Evolutionary conservation across 495 filamentous ascomycete genomes (phyloP).

Genomic region (Trichoderma reesei): DNA sequence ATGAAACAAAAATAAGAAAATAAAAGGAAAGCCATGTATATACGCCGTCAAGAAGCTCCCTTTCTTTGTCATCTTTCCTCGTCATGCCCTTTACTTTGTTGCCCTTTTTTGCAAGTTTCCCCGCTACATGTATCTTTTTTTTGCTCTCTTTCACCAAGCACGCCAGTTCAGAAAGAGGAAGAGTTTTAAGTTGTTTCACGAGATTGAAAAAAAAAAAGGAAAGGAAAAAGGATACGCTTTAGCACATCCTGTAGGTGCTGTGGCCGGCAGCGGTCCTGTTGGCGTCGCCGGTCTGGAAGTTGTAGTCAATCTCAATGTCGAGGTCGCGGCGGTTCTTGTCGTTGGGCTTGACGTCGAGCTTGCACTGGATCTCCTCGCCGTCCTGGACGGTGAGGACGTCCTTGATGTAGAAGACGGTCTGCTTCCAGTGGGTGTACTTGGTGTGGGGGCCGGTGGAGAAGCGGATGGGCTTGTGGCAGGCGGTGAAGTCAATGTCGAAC

Average conservation of each 20-base stretch:
- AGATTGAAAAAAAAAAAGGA: no score
- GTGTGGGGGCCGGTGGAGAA: conserved; percentile 85
- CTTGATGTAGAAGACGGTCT: conserved; percentile 82
- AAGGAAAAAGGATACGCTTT: conserved; percentile 3
- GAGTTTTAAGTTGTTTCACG: no score
- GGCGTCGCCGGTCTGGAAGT: conserved; percentile 62
- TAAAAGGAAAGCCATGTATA: not conserved
- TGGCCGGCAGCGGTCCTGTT: conserved; percentile 56
- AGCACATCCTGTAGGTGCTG: conserved; percentile 87
- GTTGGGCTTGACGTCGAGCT: conserved; percentile 76
- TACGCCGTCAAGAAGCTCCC: not conserved
- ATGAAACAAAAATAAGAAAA: not conserved
- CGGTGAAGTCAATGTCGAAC: conserved; percentile 98
- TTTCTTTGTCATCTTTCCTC: not conserved
- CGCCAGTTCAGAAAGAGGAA: no score
- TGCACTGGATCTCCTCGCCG: conserved; percentile 61
- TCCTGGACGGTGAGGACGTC: conserved; percentile 78
- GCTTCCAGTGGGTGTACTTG: conserved; percentile 93
- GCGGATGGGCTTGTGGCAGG: conserved; percentile 76
- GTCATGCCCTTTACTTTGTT: not conserved
- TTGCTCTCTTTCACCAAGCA: not conserved
- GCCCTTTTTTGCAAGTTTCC: no score
- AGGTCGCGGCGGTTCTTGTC: conserved; percentile 89
- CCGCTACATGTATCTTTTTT: not conserved
- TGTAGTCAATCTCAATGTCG: conserved; percentile 81